Evolutionary conservation across 441 rosid genomes (phyloP), one percentile per base, ranked within the genome.

Genomic region (Caryocar brasiliense): DNA sequence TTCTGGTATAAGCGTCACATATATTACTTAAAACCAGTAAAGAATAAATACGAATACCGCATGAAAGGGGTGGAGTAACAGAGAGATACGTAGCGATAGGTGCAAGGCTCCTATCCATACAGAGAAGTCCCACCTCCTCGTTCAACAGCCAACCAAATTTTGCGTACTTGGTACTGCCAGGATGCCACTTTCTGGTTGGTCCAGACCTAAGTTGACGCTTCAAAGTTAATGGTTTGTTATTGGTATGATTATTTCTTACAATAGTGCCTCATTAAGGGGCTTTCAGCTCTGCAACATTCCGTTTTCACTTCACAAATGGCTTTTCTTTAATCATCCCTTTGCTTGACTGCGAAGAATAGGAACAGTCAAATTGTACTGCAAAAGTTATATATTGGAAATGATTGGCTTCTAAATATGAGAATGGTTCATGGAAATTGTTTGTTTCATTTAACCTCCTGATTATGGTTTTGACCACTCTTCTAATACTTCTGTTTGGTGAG

Each of bases 81-180:
- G 14, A 17, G 47, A 57, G 58, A 76, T 77, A 73, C 87, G 79
- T 78, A 68, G 76, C 66, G 81, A 83, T 61, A 58, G 90, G 82
- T 81, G 84, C 80, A 83, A 75, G 84, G 82, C 55, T 70, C 47
- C 80, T 22, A 47, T 80, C 84, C n/a, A 50, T 56, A 69, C 23
- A 43, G 27, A 53, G 25, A 73, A 51, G 66, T 68, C 59, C 65
- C 57, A 67, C 68, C 71, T 38, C 46, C 37, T 40, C 33, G 10
- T 37, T 12, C 44, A 44, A 37, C 29, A 0, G 35, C 58, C 43
- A 56, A 45, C 23, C 7, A 19, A 15, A 25, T 57, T 46, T 40
- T 24, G 59, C 9, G 33, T 23, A 22, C 51, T 1, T 29, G 42
- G 33, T 36, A 6, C 10, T 48, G 58, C 49, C 66, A 58, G 34